Evolutionary conservation across 2,329 filamentous ascomycete genomes (phyloP).

Genomic region (Cytospora chrysosperma): DNA sequence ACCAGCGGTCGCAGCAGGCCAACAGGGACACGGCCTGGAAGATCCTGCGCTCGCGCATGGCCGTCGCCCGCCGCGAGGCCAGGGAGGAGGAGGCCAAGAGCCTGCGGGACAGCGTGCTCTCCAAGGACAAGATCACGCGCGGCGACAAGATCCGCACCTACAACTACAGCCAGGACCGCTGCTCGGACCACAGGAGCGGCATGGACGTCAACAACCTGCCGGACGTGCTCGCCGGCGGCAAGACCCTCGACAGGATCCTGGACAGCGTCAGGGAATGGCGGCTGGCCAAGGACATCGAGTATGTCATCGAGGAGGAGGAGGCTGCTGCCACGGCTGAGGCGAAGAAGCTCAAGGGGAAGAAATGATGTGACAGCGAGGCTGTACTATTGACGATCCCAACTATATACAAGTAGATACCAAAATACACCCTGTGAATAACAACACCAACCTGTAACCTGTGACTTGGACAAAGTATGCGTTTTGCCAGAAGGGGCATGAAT

Average conservation of each 20-base stretch:
- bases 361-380: slow-evolving; percentile 9
- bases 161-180: slow-evolving; percentile 72
- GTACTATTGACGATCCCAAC: neutral
- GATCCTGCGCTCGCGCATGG: slow-evolving; percentile 77
- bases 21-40: slow-evolving; percentile 89
- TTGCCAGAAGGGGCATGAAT: neutral
- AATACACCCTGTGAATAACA: neutral
- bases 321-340: slow-evolving; percentile 36
- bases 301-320: slow-evolving; percentile 64
- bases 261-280: slow-evolving; percentile 76
- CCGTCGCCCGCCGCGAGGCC: slow-evolving; percentile 75
- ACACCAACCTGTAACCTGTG: neutral
- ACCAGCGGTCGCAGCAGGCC: slow-evolving; percentile 83
- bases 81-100: slow-evolving; percentile 76
- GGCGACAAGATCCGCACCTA: slow-evolving; percentile 95
- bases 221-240: slow-evolving; percentile 72
- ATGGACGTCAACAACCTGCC: slow-evolving; percentile 77
- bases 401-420: slow-evolving; percentile 13
- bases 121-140: slow-evolving; percentile 78
- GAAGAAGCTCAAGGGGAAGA: slow-evolving; percentile 27
- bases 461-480: neutral
- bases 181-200: slow-evolving; percentile 85
- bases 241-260: slow-evolving; percentile 72
- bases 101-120: slow-evolving; percentile 75
- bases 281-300: slow-evolving; percentile 70